phyloP scores from a whole-genome alignment of 768 basidiomycete species.

The Kwoniella botswanensis region DNA sequence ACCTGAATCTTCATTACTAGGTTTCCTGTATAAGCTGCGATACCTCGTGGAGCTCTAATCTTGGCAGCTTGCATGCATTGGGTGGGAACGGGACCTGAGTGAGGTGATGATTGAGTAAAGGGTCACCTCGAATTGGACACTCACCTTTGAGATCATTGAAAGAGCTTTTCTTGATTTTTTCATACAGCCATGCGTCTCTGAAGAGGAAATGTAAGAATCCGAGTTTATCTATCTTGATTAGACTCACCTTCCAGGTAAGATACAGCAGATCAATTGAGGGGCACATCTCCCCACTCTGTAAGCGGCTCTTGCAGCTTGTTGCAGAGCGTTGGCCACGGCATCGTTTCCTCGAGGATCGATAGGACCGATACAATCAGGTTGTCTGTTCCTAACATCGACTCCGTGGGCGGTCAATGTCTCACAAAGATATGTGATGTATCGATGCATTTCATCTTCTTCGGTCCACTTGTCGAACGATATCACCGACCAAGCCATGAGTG shows the following conservation, averaged over 20 bases:
- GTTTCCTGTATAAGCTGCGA: conserved; percentile 55
- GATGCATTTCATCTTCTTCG: conserved; percentile 41
- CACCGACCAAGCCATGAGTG: conserved; percentile 52
- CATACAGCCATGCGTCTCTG: conserved; percentile 54
- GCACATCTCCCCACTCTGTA: conserved; percentile 39
- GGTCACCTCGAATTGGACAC: neutral
- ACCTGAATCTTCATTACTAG: conserved; percentile 55
- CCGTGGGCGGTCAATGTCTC: conserved; percentile 34
- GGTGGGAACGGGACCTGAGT: conserved; percentile 51
- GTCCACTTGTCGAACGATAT: conserved; percentile 50
- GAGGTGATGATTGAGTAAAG: neutral
- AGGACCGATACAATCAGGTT: conserved; percentile 43
- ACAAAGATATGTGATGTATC: conserved; percentile 43
- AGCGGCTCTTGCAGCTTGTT: conserved; percentile 44
- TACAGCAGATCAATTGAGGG: conserved; percentile 54
- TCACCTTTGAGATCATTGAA: conserved; percentile 47
- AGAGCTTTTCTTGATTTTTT: conserved; percentile 52
- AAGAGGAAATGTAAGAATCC: neutral
- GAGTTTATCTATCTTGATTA: neutral
- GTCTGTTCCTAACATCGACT: conserved; percentile 36
- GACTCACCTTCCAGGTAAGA: conserved; percentile 51
- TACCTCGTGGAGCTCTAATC: conserved; percentile 43
- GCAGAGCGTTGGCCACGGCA: conserved; percentile 27
- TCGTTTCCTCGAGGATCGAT: conserved; percentile 31
- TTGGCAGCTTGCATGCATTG: conserved; percentile 57